Percentiles rank a stretch among this genome's conserved stretches.
phyloP scores from a whole-genome alignment of 169 alveolate species.

The Prorocentrum cordatum region DNA sequence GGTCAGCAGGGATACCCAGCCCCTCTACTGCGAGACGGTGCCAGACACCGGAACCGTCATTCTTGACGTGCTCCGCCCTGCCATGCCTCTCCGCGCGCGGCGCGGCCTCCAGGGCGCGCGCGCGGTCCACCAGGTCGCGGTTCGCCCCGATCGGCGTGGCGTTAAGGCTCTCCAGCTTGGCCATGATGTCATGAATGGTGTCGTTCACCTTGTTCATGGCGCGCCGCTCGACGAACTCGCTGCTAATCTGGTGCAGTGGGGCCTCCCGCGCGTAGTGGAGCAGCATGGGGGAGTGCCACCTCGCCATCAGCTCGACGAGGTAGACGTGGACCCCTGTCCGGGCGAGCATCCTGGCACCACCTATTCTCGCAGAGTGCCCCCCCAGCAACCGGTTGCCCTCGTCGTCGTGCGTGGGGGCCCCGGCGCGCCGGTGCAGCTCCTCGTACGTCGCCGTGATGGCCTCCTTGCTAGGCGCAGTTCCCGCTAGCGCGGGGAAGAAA shows the following conservation, averaged over 20 bases:
- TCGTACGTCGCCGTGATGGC: not conserved
- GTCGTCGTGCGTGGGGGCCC: not conserved
- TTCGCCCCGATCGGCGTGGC: not conserved
- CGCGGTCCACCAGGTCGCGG: not conserved
- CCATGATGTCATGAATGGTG: too few relatives aligned
- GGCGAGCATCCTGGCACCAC: not conserved
- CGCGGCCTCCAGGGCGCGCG: too few relatives aligned
- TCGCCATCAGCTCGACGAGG: slow-evolving; percentile 13
- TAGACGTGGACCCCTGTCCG: not conserved
- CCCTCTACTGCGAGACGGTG: not conserved
- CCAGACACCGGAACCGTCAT: not conserved
- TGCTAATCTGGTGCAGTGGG: not conserved
- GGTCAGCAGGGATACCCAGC: not conserved
- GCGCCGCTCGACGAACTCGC: not conserved
- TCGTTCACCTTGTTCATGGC: too few relatives aligned
- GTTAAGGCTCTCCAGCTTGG: not conserved
- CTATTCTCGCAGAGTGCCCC: not conserved
- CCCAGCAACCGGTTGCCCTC: not conserved
- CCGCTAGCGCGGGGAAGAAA: not conserved
- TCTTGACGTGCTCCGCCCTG: not conserved
- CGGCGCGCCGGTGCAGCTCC: not conserved
- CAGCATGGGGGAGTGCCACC: slow-evolving; percentile 26
- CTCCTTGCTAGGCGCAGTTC: not conserved
- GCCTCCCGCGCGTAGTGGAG: not conserved
- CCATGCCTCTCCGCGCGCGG: too few relatives aligned